Evolutionary conservation across 331 rosid species (phyloP).

Genomic region (Cydonia oblonga): DNA sequence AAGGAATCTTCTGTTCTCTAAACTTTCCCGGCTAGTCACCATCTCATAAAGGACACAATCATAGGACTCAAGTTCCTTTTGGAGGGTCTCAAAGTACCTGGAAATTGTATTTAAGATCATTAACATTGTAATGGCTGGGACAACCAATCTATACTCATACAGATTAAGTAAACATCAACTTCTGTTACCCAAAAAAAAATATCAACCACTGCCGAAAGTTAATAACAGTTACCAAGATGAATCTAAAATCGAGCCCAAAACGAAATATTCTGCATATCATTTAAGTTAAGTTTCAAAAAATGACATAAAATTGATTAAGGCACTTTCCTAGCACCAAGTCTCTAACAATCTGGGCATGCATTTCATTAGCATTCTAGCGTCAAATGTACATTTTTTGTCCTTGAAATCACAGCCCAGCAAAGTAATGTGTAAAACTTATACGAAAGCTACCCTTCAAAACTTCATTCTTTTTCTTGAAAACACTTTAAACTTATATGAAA

Average conservation of each 20-base stretch:
- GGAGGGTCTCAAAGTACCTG: constrained; percentile 84
- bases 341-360: neutral
- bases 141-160: neutral
- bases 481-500: neutral
- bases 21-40: constrained; percentile 84
- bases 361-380: neutral
- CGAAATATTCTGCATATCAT: neutral
- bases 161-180: neutral
- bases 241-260: neutral
- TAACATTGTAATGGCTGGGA: neutral
- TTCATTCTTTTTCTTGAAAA: too few relatives aligned
- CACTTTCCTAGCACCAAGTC: neutral
- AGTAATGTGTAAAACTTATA: neutral
- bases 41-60: constrained; percentile 90
- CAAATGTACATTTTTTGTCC: neutral
- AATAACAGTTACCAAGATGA: neutral
- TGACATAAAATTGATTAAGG: neutral
- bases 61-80: constrained; percentile 72
- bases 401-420: neutral
- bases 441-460: too few relatives aligned
- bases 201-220: neutral
- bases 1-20: constrained; percentile 49
- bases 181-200: neutral
- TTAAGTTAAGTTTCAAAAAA: neutral
- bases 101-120: constrained; percentile 4